phyloP scores from a whole-genome alignment of 2,329 filamentous ascomycete genomes.

The Aspergillus ustus region DNA sequence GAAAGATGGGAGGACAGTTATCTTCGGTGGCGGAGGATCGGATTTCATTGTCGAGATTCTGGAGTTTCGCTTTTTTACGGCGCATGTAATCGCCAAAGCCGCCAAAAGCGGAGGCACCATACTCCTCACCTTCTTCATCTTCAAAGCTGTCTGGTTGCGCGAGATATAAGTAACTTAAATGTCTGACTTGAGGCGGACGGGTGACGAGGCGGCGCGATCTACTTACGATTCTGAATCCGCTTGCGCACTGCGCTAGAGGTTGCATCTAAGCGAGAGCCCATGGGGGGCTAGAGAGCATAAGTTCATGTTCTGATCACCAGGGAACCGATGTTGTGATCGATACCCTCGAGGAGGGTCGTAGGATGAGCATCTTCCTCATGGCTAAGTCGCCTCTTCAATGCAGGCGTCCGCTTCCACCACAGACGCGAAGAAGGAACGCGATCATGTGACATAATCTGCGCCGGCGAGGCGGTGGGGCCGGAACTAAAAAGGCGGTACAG shows the following conservation, averaged over 20 bases:
- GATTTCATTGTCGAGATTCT: conserved; percentile 87
- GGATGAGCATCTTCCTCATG: conserved; percentile 4
- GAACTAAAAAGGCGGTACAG: background rate
- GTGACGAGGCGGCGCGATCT: background rate
- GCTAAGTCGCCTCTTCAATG: background rate
- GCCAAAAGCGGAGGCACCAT: conserved; percentile 82
- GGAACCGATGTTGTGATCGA: background rate
- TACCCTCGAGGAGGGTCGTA: background rate
- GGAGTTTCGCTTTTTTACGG: conserved; percentile 94
- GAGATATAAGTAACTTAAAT: conserved; percentile 8
- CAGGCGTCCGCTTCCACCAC: background rate
- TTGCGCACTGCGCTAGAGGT: conserved; percentile 66
- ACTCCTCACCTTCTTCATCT: conserved; percentile 87
- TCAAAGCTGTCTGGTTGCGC: conserved; percentile 67
- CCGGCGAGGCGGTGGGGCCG: background rate
- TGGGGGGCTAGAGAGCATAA: conserved; percentile 40
- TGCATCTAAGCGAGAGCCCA: conserved; percentile 66
- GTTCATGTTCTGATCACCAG: conserved; percentile 23
- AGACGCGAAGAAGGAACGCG: conserved; percentile 11
- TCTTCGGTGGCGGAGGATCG: conserved; percentile 66
- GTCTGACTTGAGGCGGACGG: background rate
- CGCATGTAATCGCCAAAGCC: conserved; percentile 92
- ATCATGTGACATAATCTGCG: conserved; percentile 21
- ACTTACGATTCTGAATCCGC: conserved; percentile 62
- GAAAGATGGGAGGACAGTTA: conserved; percentile 80